Percentiles rank a stretch among this genome's conserved stretches.
Conservation (phyloP, 1,139 yeast species). For the Hanseniaspora gamundiae region DNA sequence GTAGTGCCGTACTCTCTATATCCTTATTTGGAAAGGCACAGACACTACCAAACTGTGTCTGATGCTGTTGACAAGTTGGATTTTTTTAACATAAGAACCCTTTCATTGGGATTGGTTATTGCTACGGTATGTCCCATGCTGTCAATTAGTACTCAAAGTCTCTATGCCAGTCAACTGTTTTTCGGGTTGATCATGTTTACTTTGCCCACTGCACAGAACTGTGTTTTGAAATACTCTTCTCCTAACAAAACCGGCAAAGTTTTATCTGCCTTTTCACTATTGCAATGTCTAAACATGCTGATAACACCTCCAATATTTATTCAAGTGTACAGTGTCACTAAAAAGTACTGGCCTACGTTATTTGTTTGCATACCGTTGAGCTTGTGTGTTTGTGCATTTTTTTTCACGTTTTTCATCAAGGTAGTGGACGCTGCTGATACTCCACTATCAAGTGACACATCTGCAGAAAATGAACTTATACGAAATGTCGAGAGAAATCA, state of each 20-base stretch:
- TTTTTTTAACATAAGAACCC: background rate
- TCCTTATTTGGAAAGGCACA: background rate
- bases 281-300: background rate
- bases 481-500: too few species aligned
- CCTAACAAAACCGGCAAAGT: background rate
- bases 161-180: background rate
- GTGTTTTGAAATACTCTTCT: background rate
- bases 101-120: background rate
- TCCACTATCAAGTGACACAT: too few species aligned
- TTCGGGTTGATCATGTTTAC: background rate
- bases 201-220: background rate
- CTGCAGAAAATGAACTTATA: too few species aligned
- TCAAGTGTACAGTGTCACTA: background rate
- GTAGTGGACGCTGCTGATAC: background rate
- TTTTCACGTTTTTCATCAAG: background rate
- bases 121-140: background rate
- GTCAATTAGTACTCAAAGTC: background rate
- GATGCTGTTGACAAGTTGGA: background rate
- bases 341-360: background rate
- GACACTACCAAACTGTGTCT: background rate
- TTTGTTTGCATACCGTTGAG: background rate
- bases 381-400: background rate
- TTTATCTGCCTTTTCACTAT: background rate
- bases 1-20: constrained; percentile 23
- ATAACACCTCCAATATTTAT: background rate